Base-by-base conservation (phyloP, 2,329 filamentous ascomycete species). In the Clarireedia paspali region DNA sequence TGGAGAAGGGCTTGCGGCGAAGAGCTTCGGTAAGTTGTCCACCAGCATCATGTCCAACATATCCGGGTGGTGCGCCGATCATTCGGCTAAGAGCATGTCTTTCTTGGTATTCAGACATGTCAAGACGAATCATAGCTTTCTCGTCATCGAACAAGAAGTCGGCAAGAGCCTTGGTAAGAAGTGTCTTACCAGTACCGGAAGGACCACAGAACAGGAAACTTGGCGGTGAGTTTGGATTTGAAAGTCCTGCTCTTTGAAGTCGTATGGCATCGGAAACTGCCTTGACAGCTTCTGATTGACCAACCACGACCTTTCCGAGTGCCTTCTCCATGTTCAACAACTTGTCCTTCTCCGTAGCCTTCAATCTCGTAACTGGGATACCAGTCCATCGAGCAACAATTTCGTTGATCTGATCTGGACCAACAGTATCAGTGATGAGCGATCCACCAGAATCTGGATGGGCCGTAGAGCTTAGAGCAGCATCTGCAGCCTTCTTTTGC, bases 31-130 rank as follows among this genome's bases (percentile, higher is more conserved):
- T 99, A 53, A 99, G 82, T 71, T 99, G 94, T 53, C 94, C 94
- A 64, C 94, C 94, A 34, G 94, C 84, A 68, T 99, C 94, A 70
- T 99, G 92, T 15, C 94, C 94, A 58, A 99, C 91, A 64, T 99
- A 99, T 61, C 94, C 94, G 4, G 94, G 94, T 20, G 94, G 94
- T 20, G 94, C 91, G 70, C 94, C 94, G 65, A 99, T 99, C 90
- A 99, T 96, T 59, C 94, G 85, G 70, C 90, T 95, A 14, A 99
- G 82, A 0, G 92, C 88, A 71, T 99, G 94, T 5, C 92, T 87
- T 73, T 99, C 94, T 73, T 99, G 95, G 72, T 99, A 99, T 73
- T 99, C 94, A 5, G 92, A 97, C 94, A 99, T 99, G 71, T 99
- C 94, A 75, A 99, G 95, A 40, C 94, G 88, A 66, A 99, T 96